Evolutionary conservation across 441 rosid species (phyloP), one percentile per base, ranked within the genome.

Genomic region (Metrosideros polymorpha): DNA sequence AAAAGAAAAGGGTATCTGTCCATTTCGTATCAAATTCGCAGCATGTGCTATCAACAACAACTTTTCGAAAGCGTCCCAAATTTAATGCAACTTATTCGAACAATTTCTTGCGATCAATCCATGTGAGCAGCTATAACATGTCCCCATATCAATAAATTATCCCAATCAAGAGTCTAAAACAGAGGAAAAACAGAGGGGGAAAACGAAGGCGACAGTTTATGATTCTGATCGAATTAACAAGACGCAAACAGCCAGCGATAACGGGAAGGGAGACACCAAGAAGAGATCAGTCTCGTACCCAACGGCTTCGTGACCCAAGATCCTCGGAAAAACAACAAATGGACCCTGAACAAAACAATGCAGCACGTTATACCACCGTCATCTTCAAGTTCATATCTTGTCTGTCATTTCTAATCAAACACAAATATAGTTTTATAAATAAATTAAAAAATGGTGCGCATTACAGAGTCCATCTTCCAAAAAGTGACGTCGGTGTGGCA

Each of bases 281-380:
- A 30, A 59, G 83, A 84, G 49, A 79, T n/a, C 50, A 18, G 9
- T 18, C 17, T 17, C 53, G 86, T 91, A 94, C 97, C 97, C 96
- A 83, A 90, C 93, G 4, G 98, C 94, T 90, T 96, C 95, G 56
- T 96, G 97, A 43, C 95, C 95, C 5, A 95, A 85, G 56, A 96
- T 93, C 88, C 91, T 92, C 7, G 97, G 97, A 83, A 92, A 93
- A 22, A 39, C 43, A 35, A 91, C 86, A 61, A 53, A 0, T 1
- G 96, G 94, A 19, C 88, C 92, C 96, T 94, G 86, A 9, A 88
- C 43, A 24, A 54, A 35, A 82, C 4, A 56, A 59, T 17, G 43
- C 55, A 9, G 42, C 59, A 54, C 6, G 8, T 39, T 22, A 27
- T 3, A 10, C 79, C 49, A 71, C 12, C 47, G 24, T 71, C 79